phyloP scores from a whole-genome alignment of 345 rosid species.

The Euphorbia lathyris region DNA sequence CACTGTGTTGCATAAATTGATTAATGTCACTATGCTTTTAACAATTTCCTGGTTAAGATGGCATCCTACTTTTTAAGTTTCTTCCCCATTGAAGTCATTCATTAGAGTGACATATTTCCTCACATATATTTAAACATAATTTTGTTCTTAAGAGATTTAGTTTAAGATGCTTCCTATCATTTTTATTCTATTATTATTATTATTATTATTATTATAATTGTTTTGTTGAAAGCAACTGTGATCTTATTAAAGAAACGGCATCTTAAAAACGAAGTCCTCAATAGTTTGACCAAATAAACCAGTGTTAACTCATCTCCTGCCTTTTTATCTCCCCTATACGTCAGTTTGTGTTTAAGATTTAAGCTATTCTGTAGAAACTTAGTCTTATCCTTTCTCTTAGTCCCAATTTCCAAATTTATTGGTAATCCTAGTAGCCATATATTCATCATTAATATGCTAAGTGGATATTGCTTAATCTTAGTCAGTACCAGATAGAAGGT shows the following conservation, averaged over 20 bases:
- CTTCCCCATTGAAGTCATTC: background rate
- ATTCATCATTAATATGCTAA: background rate
- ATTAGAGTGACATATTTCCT: background rate
- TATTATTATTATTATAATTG: too few relatives aligned
- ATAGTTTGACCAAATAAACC: too few relatives aligned
- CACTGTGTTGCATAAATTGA: background rate
- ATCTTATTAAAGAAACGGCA: too few relatives aligned
- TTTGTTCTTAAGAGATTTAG: background rate
- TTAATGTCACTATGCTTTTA: background rate
- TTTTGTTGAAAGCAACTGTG: too few relatives aligned
- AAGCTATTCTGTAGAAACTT: too few relatives aligned
- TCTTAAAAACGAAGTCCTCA: too few relatives aligned
- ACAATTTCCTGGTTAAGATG: constrained; percentile 1
- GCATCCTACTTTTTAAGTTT: constrained; percentile 2
- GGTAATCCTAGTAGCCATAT: background rate
- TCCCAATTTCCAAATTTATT: background rate
- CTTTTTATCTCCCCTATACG: too few relatives aligned
- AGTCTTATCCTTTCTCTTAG: background rate
- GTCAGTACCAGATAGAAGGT: background rate
- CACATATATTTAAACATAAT: background rate
- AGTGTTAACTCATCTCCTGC: too few relatives aligned
- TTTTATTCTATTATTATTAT: too few relatives aligned
- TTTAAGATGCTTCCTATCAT: background rate
- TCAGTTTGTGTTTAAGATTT: too few relatives aligned
- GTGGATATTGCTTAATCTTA: background rate